Conservation (phyloP, 2,329 filamentous ascomycete species). For the Cordyceps javanica region DNA sequence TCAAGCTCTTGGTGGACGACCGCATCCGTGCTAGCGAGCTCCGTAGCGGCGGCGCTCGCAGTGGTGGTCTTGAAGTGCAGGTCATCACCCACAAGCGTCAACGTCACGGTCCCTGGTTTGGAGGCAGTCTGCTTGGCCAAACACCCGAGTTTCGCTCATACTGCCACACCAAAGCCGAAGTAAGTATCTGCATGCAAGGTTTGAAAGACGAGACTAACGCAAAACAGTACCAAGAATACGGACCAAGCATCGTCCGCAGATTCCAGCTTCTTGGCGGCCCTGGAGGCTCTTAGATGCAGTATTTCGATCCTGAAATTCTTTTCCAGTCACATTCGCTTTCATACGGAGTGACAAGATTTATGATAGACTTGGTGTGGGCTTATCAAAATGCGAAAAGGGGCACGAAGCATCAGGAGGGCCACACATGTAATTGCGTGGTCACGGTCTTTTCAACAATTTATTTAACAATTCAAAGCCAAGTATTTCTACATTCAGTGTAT, state of each 20-base stretch:
- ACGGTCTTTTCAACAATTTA: background rate
- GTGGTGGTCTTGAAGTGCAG: conserved; percentile 90
- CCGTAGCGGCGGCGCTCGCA: conserved; percentile 84
- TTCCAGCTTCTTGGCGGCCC: conserved; percentile 92
- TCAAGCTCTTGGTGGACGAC: conserved; percentile 89
- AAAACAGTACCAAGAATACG: conserved; percentile 83
- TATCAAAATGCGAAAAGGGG: background rate
- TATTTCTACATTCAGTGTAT: background rate
- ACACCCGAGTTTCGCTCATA: conserved; percentile 98
- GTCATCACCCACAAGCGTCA: conserved; percentile 97
- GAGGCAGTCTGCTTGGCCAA: conserved; percentile 90
- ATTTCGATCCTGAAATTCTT: background rate
- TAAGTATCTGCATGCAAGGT: conserved; percentile 26
- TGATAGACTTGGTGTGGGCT: background rate
- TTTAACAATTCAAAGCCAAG: conserved; percentile 1
- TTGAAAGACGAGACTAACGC: background rate
- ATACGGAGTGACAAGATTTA: background rate
- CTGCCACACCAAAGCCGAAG: conserved; percentile 86
- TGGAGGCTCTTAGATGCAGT: conserved; percentile 57
- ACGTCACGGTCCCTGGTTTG: conserved; percentile 97
- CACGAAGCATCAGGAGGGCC: background rate
- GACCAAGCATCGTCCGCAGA: conserved; percentile 88
- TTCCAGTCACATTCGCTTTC: background rate
- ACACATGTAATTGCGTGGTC: background rate
- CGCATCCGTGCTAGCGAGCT: conserved; percentile 89